phyloP scores from a whole-genome alignment of 345 rosid genomes.

The Cardamine resedifolia region DNA sequence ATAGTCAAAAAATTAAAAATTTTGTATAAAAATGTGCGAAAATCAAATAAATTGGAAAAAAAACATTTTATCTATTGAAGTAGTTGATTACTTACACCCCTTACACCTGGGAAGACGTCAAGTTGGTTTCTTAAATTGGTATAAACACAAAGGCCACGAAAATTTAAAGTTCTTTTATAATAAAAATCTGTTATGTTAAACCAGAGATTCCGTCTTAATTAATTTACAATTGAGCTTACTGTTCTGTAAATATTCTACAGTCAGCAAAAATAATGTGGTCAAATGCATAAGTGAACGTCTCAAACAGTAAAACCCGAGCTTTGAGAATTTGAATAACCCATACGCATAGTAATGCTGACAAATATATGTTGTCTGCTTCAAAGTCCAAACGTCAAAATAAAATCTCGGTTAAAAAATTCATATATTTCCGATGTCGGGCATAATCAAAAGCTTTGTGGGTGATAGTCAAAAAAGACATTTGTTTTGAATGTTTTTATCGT shows the following conservation, averaged over 20 bases:
- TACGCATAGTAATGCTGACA: not conserved
- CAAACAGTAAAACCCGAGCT: not conserved
- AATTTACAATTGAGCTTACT: not conserved
- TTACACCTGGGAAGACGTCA: conserved; percentile 1
- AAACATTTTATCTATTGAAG: too few species aligned
- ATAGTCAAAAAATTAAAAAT: too few species aligned
- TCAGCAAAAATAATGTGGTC: not conserved
- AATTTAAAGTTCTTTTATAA: not conserved
- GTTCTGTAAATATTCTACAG: not conserved
- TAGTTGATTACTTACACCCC: not conserved
- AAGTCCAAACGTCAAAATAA: not conserved
- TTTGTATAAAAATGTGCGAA: too few species aligned
- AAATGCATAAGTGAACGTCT: not conserved
- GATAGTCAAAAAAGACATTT: conserved; percentile 27
- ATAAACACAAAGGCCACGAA: not conserved
- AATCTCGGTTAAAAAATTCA: not conserved
- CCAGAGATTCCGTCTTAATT: not conserved
- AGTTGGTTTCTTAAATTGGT: not conserved
- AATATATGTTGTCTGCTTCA: not conserved
- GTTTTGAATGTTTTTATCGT: conserved; percentile 18
- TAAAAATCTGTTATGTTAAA: not conserved
- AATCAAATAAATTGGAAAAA: too few species aligned
- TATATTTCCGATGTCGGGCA: not conserved
- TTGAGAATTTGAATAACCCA: not conserved
- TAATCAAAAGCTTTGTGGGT: not conserved